A percentile compares a stretch with the other conserved stretches of the same genome.
phyloP scores from a whole-genome alignment of 805 yeast species.

The Candida stauntonica region DNA sequence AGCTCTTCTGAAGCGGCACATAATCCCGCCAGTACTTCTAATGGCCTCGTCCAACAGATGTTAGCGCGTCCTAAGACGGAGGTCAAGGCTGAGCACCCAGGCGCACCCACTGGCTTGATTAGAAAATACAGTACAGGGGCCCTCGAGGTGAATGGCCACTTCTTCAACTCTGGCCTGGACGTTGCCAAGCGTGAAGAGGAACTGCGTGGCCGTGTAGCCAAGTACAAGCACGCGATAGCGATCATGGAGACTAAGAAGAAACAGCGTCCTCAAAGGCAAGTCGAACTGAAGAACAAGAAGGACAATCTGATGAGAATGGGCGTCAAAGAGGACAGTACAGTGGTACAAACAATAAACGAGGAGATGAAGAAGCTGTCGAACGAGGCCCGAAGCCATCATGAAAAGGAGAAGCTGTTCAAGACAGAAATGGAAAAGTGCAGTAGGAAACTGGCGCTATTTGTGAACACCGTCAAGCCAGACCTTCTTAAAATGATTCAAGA shows the following conservation, averaged over 20 bases:
- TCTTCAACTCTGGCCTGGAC: constrained; percentile 5
- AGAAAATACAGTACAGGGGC: constrained; percentile 8
- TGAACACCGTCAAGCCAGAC: constrained; percentile 4
- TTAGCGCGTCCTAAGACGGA: too few relatives aligned
- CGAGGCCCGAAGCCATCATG: constrained; percentile 1
- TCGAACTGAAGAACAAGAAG: constrained; percentile 10
- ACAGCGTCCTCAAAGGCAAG: constrained; percentile 7
- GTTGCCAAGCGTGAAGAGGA: constrained; percentile 7
- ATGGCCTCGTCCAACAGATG: too few relatives aligned
- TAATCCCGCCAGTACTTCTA: too few relatives aligned
- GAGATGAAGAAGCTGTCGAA: constrained; percentile 8
- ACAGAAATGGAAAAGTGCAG: constrained; percentile 4
- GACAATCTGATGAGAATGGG: constrained; percentile 13
- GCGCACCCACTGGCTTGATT: too few relatives aligned
- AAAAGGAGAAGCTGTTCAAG: constrained; percentile 3
- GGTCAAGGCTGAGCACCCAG: constrained; percentile 1
- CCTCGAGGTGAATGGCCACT: constrained; percentile 7
- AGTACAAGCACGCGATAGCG: constrained; percentile 7
- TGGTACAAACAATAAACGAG: constrained; percentile 3
- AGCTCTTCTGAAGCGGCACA: too few relatives aligned
- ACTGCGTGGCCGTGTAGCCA: constrained; percentile 4
- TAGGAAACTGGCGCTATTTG: constrained; percentile 6
- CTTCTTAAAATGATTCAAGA: background rate
- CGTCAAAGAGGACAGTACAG: constrained; percentile 3
- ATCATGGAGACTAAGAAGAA: constrained; percentile 3